A percentile compares a stretch with the other conserved stretches of the same genome.
Evolutionary conservation across 306 rosid species (phyloP).

Genomic region (Datisca glomerata): DNA sequence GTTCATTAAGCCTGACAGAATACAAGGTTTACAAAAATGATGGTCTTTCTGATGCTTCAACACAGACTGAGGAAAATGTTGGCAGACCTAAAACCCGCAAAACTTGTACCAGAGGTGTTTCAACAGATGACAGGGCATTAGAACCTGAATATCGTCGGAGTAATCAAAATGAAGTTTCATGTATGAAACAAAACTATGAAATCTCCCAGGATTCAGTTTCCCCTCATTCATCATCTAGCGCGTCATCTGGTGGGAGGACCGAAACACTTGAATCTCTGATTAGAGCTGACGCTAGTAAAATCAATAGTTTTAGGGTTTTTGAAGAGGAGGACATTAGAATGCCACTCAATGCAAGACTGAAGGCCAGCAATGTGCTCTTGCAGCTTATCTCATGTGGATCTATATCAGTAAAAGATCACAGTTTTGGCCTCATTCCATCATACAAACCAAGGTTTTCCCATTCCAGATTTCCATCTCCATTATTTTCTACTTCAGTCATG

Average conservation of each 20-base stretch:
- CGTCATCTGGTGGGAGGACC: conserved; percentile 62
- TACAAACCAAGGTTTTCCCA: conserved; percentile 56
- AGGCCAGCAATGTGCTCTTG: conserved; percentile 63
- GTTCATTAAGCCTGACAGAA: conserved; percentile 57
- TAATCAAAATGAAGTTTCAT: conserved; percentile 17
- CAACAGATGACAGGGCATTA: conserved; percentile 62
- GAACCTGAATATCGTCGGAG: conserved; percentile 39
- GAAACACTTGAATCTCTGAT: conserved; percentile 84
- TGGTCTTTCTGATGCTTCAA: conserved; percentile 73
- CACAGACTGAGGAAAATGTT: conserved; percentile 72
- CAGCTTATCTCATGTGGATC: conserved; percentile 92
- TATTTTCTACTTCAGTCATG: conserved; percentile 56
- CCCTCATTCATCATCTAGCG: conserved; percentile 48
- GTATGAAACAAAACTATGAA: conserved; percentile 36
- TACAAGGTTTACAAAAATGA: conserved; percentile 64
- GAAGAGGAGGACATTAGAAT: conserved; percentile 51
- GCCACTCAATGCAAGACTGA: conserved; percentile 52
- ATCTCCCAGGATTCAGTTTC: conserved; percentile 36
- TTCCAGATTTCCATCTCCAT: conserved; percentile 61
- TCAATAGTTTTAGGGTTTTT: conserved; percentile 61
- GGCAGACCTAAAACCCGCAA: conserved; percentile 28
- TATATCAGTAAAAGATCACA: conserved; percentile 68
- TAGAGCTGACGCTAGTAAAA: conserved; percentile 77
- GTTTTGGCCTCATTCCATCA: conserved; percentile 67
- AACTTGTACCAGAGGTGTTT: conserved; percentile 80